Percentiles rank a stretch among this genome's conserved stretches.
Evolutionary conservation across 2,329 filamentous ascomycete genomes (phyloP).

Genomic region (Penicillium occitanis): DNA sequence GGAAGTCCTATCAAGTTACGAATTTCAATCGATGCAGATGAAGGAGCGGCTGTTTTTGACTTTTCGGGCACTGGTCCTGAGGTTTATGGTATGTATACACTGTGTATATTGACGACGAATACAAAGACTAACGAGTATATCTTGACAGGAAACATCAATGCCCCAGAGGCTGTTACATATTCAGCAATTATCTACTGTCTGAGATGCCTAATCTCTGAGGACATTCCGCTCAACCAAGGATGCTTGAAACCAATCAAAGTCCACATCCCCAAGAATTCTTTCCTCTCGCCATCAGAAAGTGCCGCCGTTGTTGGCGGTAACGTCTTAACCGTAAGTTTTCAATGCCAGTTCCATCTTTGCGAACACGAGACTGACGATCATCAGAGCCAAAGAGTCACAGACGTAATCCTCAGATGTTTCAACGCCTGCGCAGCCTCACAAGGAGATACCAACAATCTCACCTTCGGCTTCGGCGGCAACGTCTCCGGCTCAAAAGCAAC

Average conservation of each 20-base stretch:
- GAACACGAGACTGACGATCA: neutral
- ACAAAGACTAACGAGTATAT: constrained; percentile 2
- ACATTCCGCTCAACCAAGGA: constrained; percentile 81
- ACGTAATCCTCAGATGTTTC: constrained; percentile 76
- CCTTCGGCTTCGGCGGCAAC: constrained; percentile 73
- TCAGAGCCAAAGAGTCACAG: constrained; percentile 67
- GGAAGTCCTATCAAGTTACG: constrained; percentile 73
- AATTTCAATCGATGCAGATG: constrained; percentile 68
- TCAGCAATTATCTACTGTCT: constrained; percentile 80
- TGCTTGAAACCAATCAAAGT: constrained; percentile 72
- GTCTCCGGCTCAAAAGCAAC: constrained; percentile 52
- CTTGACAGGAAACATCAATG: constrained; percentile 65
- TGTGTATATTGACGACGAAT: neutral
- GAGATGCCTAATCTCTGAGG: constrained; percentile 70
- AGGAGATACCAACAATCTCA: constrained; percentile 76
- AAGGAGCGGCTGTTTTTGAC: constrained; percentile 72
- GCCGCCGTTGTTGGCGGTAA: constrained; percentile 79
- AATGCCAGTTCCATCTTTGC: neutral
- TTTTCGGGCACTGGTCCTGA: constrained; percentile 75
- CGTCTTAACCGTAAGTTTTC: constrained; percentile 60
- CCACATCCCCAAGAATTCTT: constrained; percentile 66
- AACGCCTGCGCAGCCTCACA: constrained; percentile 71
- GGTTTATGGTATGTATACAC: constrained; percentile 59
- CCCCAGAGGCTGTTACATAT: constrained; percentile 74
- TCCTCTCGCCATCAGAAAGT: constrained; percentile 69